phyloP scores from a whole-genome alignment of 2,329 filamentous ascomycete species.

The Seiridium cupressi region DNA sequence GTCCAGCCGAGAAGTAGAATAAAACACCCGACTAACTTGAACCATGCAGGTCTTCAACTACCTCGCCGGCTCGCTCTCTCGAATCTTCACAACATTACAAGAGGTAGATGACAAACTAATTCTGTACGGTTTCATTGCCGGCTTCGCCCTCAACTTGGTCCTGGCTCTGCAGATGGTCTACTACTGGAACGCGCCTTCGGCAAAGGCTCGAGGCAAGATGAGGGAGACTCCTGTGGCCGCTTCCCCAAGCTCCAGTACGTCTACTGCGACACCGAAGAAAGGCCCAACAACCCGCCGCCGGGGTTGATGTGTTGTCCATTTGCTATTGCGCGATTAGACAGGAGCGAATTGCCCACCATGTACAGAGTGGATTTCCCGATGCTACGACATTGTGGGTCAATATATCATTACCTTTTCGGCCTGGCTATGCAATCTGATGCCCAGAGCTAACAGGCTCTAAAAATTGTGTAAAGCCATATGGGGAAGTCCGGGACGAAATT shows the following conservation, averaged over 20 bases:
- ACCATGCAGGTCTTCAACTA: conserved; percentile 90
- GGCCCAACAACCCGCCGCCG: conserved; percentile 41
- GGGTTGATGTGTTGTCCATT: conserved; percentile 22
- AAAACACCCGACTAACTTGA: not conserved
- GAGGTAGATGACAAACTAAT: conserved; percentile 97
- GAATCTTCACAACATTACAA: conserved; percentile 96
- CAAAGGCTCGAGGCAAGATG: conserved; percentile 37
- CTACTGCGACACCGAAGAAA: conserved; percentile 30
- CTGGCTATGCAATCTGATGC: no score
- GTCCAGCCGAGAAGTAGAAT: not conserved
- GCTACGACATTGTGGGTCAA: no score
- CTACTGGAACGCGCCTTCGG: conserved; percentile 80
- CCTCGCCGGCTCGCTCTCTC: conserved; percentile 84
- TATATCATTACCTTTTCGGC: no score
- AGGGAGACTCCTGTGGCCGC: conserved; percentile 28
- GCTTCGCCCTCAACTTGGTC: conserved; percentile 84
- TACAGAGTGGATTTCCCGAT: no score
- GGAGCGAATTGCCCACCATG: no score
- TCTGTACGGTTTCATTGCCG: conserved; percentile 89
- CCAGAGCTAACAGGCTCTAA: no score
- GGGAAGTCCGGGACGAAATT: no score
- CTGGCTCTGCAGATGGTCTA: conserved; percentile 89
- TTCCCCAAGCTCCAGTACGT: conserved; percentile 20
- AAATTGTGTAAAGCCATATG: no score
- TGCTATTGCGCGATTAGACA: no score